Evolutionary conservation across 768 basidiomycete genomes (phyloP), one percentile per base, ranked within the genome.

Genomic region (Boletales sp.): DNA sequence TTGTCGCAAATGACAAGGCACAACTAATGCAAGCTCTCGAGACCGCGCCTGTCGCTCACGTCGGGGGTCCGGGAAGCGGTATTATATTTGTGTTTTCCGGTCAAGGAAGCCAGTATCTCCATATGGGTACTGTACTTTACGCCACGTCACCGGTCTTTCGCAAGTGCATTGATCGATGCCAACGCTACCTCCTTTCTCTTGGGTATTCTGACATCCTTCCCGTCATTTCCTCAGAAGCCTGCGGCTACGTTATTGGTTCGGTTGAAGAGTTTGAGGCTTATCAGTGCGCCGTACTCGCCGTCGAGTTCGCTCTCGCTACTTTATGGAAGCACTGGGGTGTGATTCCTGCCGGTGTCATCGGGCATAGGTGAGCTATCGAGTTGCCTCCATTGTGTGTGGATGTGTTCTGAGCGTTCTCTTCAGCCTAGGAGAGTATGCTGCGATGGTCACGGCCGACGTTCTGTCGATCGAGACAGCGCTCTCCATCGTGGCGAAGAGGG

Each of bases 371-470:
- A 49, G 74, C 61, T 34, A 10, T 38, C 11, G 21, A 2, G 8
- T 53, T 43, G 39, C 45, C 17, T 21, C 17, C 17, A 1, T 32
- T 32, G 24, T 21, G 12, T 36, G 5, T 2, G 24, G 11, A 15
- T 21, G 3, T 11, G 15, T 32, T 2, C 52, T 39, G 12, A 65
- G 8, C 4, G 6, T n/a, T 47, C 29, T 31, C 40, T 38, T 37
- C 51, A 90, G 87, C 63, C 73, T 90, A 15, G 87, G 87, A 36
- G 87, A 90, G 69, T 89, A 86, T 47, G 81, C 81, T 8, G 87
- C 84, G 10, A 74, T 89, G 36, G 82, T 83, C 15, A 68, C 75
- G n/a, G 80, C 86, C 0, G 77, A 72, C 1, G 79, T 86, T 2
- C 57, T 90, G 13, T 71, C 73, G 0, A 66, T 88, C 15, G 69